Evolutionary conservation across 2,329 filamentous ascomycete species (phyloP), one percentile per base, ranked within the genome.

Genomic region (Colletotrichum sidae): DNA sequence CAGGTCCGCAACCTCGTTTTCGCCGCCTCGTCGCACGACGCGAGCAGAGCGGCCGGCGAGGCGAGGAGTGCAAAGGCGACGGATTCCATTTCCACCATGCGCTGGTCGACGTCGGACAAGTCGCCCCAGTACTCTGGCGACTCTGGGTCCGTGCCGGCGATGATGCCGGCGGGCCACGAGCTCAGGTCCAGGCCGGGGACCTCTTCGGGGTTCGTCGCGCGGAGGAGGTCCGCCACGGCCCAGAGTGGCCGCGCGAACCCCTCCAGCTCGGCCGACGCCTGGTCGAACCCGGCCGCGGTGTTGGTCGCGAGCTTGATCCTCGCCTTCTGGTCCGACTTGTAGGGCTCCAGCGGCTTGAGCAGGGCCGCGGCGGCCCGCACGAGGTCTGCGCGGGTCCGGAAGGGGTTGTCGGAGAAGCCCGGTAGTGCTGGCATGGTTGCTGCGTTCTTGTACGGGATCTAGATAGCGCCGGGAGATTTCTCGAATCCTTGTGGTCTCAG

Each of bases 61-160:
- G 73, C 68, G 8, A 83, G 72, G 10, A 83, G 71, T 1, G 79
- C 78, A 67, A 77, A 81, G 2, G 79, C 77, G 13, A 83, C 77
- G 33, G 79, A 78, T 66, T 83, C 80, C 71, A 79, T 77, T 69
- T 83, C 80, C 2, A 83, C 80, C 80, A 83, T 83, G 6, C 80
- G 69, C 69, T 83, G 80, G 65, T 82, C 80, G 6, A 74, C 70
- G 12, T 80, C 68, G 2, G 72, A 71, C 0, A 82, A 72, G 7
- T 75, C 72, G 0, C 79, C 80, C 80, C 80, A 83, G 65, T 81
- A 83, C 60, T 73, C 72, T 4, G 55, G 45, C 11, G 65, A 56
- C 4, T 12, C 42, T 2, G 70, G 71, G 51, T 73, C 67, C 2
- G 70, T 73, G 25, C 72, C 73, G 1, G 46, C 33, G 8, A 33